Base-by-base conservation (phyloP, 805 yeast species). In the Citeromyces nyonsensis region DNA sequence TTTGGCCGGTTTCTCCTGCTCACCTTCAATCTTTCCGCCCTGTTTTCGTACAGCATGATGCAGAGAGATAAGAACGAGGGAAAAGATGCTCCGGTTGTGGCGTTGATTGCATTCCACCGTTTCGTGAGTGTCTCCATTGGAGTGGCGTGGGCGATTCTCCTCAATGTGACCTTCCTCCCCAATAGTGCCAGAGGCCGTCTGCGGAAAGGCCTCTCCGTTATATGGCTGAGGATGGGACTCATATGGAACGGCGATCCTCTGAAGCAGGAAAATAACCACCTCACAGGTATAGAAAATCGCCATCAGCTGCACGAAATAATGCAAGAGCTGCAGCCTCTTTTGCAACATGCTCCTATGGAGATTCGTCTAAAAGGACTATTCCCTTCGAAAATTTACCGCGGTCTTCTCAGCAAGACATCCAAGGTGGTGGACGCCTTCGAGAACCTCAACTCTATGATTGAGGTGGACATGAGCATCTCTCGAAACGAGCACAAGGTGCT, bases 221-320 rank as follows among this genome's bases (percentile, higher is more conserved):
- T 81, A 14, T 83, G 94, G 94, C 56, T 83, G 27, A 58, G 85
- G 29, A 63, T 82, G 65, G 94, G 94, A 1, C 63, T 83, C 14
- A 63, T 74, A 6, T 82, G 93, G 94, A 76, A 75, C 41, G 57
- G 73, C 31, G 88, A 80, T 40, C 84, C 86, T 2, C 52, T 82
- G 38, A 36, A 50, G 34, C 34, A 36, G 4, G 51, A 49, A 13
- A 7, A 7, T 5, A 33, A 40, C 28, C 30, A 34, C 15, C 44
- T 64, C 8, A 47, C 57, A 25, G 74, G 75, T 2, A 49, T 68
- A 18, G 54, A 59, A 32, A 73, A 56, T 24, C 35, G 51, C 30
- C 59, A 40, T 49, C 45, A 46, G 9, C 45, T 76, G 24, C 73
- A 74, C 40, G 53, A 56, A 8, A 59, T 76, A 9, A 63, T 80